A percentile compares a stretch with the other conserved stretches of the same genome.
phyloP scores from a whole-genome alignment of 2,329 filamentous ascomycete species.

The Ophiostoma perfectum region DNA sequence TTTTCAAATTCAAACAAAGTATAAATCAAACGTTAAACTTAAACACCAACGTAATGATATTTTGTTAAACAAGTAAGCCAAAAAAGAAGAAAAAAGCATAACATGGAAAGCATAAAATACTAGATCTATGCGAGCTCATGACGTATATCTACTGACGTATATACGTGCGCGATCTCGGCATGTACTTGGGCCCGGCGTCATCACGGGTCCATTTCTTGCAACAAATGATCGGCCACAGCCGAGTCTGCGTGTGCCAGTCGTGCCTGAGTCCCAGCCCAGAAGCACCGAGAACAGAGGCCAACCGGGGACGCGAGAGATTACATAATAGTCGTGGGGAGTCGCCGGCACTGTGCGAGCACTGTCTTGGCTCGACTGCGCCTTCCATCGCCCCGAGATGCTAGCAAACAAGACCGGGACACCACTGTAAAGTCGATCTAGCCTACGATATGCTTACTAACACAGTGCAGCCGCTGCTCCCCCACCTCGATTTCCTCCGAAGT shows the following conservation, averaged over 20 bases:
- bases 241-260: background rate
- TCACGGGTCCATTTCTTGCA: background rate
- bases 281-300: slow-evolving; percentile 1
- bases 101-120: background rate
- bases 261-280: background rate
- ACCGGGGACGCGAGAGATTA: background rate
- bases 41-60: too few relatives aligned
- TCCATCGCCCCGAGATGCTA: too few relatives aligned
- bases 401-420: too few relatives aligned
- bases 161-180: background rate
- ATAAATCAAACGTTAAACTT: too few relatives aligned
- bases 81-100: too few relatives aligned
- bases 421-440: background rate
- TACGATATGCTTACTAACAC: background rate
- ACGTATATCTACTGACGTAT: background rate
- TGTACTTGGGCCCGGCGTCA: background rate
- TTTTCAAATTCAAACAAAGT: too few relatives aligned
- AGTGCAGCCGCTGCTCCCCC: background rate
- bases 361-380: too few relatives aligned
- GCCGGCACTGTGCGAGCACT: too few relatives aligned
- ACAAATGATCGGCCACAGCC: background rate
- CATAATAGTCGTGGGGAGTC: background rate
- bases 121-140: background rate
- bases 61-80: too few relatives aligned
- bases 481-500: slow-evolving; percentile 6